These are phyloP conservation scores for Agaricus blazei DNA, from an alignment of 768 basidiomycete genomes.

Conservation along the genomic window DNA sequence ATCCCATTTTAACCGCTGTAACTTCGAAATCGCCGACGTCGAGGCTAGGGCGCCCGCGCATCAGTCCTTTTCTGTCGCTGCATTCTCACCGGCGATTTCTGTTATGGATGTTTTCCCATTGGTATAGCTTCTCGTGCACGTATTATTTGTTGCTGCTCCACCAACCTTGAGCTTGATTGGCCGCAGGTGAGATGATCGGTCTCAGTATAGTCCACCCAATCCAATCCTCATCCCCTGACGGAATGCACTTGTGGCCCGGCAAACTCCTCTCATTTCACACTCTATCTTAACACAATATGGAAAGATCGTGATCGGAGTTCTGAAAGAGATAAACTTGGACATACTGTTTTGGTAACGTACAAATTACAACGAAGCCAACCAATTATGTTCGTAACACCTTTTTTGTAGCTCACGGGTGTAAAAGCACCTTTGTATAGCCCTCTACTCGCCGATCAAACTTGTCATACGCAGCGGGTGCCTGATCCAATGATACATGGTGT, in stretches of 20 bases:
- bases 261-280: constrained; percentile 40
- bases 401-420: constrained; percentile 34
- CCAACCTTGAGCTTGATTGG: constrained; percentile 78
- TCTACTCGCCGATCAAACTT: constrained; percentile 52
- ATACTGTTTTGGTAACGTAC: constrained; percentile 7
- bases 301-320: constrained; percentile 8
- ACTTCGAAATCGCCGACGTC: constrained; percentile 73
- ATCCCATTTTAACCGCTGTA: constrained; percentile 44
- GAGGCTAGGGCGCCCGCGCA: constrained; percentile 63
- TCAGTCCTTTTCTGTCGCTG: constrained; percentile 59
- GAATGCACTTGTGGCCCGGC: constrained; percentile 57
- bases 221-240: constrained; percentile 37
- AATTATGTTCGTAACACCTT: background rate
- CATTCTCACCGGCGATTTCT: constrained; percentile 61
- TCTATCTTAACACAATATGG: background rate
- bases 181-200: constrained; percentile 74
- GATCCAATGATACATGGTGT: constrained; percentile 44
- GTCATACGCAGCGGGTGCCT: constrained; percentile 44
- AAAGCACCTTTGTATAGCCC: constrained; percentile 47
- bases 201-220: constrained; percentile 48
- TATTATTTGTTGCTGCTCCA: constrained; percentile 67
- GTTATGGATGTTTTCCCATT: constrained; percentile 46
- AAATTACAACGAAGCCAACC: background rate
- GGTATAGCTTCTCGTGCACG: constrained; percentile 43
- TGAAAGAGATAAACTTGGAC: constrained; percentile 4